phyloP scores from a whole-genome alignment of 192 early-diverging fungal genomes.

The Lunasporangiospora selenospora region DNA sequence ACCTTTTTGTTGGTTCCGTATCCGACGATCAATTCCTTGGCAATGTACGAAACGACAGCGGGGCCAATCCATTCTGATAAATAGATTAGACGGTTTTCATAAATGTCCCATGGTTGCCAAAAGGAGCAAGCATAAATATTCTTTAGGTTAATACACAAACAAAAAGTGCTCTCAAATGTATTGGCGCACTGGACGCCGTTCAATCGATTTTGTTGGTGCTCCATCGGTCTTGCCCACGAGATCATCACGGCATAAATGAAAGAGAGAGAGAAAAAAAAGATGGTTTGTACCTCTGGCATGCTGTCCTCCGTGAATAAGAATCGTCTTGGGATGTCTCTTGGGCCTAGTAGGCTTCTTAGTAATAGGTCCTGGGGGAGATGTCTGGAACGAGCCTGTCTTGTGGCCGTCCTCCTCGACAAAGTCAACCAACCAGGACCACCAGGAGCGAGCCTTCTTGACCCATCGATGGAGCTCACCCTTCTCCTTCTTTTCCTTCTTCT shows the following conservation, averaged over 20 bases:
- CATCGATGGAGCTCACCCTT: slow-evolving; percentile 2
- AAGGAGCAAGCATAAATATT: too few species aligned
- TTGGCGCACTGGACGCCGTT: too few species aligned
- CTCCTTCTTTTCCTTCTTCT: slow-evolving; percentile 8
- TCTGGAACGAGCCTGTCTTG: neutral
- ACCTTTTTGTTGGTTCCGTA: slow-evolving; percentile 57
- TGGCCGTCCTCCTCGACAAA: neutral
- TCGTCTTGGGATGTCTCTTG: slow-evolving; percentile 42
- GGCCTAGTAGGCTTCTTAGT: slow-evolving; percentile 15
- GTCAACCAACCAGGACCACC: slow-evolving; percentile 39
- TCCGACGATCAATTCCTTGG: slow-evolving; percentile 53
- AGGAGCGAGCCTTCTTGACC: slow-evolving; percentile 14
- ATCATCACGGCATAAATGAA: too few species aligned
- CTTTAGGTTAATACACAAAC: too few species aligned
- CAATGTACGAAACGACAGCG: slow-evolving; percentile 63
- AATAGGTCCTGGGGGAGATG: neutral
- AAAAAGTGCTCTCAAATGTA: too few species aligned
- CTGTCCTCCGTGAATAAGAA: slow-evolving; percentile 56
- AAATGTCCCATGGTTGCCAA: neutral
- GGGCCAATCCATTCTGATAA: slow-evolving; percentile 54
- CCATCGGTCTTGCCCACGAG: too few species aligned
- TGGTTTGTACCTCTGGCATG: slow-evolving; percentile 48
- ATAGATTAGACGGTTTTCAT: slow-evolving; percentile 1
- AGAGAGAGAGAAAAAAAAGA: neutral
- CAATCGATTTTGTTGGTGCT: too few species aligned